Conservation (phyloP, 1,284 basidiomycete species). For the Ustilago cynodontis region DNA sequence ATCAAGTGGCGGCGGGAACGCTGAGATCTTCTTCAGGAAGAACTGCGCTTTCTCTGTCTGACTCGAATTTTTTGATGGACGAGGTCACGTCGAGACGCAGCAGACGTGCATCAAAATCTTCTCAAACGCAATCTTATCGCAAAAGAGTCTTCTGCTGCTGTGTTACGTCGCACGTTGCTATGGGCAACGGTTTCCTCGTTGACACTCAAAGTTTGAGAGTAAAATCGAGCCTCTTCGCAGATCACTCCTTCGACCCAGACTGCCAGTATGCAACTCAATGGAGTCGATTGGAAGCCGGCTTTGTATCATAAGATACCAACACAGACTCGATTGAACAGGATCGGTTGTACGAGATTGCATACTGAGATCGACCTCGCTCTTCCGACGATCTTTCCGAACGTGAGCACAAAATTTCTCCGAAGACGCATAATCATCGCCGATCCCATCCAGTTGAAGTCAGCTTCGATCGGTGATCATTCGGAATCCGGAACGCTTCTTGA, state of each 20-base stretch:
- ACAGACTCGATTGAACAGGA: no score
- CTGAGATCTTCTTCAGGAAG: not conserved
- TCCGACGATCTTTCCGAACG: not conserved
- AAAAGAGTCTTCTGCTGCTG: not conserved
- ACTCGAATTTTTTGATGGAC: not conserved
- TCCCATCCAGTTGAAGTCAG: not conserved
- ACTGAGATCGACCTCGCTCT: slow-evolving; percentile 9
- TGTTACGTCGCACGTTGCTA: slow-evolving; percentile 9
- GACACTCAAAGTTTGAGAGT: not conserved
- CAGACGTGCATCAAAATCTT: not conserved
- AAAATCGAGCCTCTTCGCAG: no score
- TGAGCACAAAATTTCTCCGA: not conserved
- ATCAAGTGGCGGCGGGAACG: not conserved
- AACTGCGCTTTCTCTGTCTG: not conserved
- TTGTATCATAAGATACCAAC: not conserved
- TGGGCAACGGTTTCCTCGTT: no score
- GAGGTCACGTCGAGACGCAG: not conserved
- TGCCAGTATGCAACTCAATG: no score
- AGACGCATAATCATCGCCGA: not conserved
- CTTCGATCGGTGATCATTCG: slow-evolving; percentile 17
- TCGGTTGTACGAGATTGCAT: not conserved
- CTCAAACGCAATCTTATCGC: not conserved
- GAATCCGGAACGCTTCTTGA: slow-evolving; percentile 16
- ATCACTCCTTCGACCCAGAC: no score
- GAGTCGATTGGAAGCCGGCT: not conserved